These are phyloP conservation scores for Isatis tinctoria DNA, from an alignment of 345 rosid genomes.

Conservation along the genomic window DNA sequence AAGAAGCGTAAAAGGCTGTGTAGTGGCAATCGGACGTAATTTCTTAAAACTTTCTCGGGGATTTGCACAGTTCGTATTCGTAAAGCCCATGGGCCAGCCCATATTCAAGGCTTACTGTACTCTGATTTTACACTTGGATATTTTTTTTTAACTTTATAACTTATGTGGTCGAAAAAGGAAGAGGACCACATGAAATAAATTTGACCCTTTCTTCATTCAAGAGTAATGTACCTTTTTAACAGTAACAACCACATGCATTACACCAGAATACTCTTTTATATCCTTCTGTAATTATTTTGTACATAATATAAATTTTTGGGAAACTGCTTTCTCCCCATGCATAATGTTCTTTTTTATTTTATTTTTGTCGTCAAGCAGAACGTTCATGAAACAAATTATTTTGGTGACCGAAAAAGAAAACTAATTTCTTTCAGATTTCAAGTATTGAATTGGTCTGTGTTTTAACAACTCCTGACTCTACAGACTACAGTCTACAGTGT, in stretches of 20 bases:
- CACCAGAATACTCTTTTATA: background rate
- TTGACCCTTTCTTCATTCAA: constrained; percentile 32
- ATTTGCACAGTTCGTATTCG: too few species aligned
- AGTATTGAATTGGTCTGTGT: constrained; percentile 27
- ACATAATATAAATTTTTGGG: background rate
- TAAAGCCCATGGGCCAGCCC: constrained; percentile 25
- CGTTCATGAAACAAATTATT: background rate
- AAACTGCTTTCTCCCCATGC: background rate
- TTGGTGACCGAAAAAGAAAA: background rate
- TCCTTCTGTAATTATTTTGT: constrained; percentile 14
- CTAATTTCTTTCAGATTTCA: background rate
- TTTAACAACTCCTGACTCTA: constrained; percentile 12
- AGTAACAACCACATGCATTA: constrained; percentile 34
- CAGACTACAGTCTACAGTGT: too few species aligned
- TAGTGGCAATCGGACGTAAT: constrained; percentile 5
- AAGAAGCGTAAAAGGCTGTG: background rate
- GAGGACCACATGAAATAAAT: constrained; percentile 18
- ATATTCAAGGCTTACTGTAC: background rate
- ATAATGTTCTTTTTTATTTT: too few species aligned
- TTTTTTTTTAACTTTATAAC: background rate
- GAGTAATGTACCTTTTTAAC: background rate
- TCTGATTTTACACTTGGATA: background rate
- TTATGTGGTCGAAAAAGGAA: background rate
- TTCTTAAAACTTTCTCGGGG: background rate
- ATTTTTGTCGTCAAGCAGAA: background rate